Evolutionary conservation across 148 eudicot species (phyloP).

Genomic region (Persicaria maculosa): DNA sequence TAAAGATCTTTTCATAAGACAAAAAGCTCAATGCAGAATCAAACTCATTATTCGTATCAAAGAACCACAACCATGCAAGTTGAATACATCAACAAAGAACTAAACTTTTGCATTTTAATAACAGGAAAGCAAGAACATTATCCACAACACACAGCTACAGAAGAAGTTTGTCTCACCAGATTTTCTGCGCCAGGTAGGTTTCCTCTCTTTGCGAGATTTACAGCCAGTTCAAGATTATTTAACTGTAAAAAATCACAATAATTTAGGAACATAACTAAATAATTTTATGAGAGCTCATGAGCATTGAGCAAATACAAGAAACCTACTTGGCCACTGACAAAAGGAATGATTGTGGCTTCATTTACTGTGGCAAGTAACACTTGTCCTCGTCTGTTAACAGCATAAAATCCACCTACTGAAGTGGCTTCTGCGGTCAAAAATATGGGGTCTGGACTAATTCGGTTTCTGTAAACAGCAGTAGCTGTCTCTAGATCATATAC

Average conservation of each 20-base stretch:
- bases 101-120: background rate
- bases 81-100: background rate
- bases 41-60: background rate
- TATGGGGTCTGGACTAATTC: conserved; percentile 98
- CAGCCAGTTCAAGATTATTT: conserved; percentile 97
- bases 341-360: conserved; percentile 84
- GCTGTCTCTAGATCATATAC: conserved; percentile 97
- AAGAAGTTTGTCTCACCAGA: conserved; percentile 24
- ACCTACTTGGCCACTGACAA: conserved; percentile 92
- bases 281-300: background rate
- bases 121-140: background rate
- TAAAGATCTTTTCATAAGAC: background rate
- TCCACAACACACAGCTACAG: background rate
- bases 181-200: conserved; percentile 98
- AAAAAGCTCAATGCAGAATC: background rate
- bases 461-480: conserved; percentile 86
- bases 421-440: conserved; percentile 92
- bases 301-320: background rate
- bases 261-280: background rate
- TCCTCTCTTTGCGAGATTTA: conserved; percentile 97
- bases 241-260: conserved; percentile 41
- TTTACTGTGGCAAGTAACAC: conserved; percentile 93
- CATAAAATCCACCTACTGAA: conserved; percentile 91
- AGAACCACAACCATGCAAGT: conserved; percentile 5
- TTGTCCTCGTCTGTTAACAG: conserved; percentile 86